Base-by-base conservation (phyloP, 2,329 filamentous ascomycete species). In the Bipolaris cookei region DNA sequence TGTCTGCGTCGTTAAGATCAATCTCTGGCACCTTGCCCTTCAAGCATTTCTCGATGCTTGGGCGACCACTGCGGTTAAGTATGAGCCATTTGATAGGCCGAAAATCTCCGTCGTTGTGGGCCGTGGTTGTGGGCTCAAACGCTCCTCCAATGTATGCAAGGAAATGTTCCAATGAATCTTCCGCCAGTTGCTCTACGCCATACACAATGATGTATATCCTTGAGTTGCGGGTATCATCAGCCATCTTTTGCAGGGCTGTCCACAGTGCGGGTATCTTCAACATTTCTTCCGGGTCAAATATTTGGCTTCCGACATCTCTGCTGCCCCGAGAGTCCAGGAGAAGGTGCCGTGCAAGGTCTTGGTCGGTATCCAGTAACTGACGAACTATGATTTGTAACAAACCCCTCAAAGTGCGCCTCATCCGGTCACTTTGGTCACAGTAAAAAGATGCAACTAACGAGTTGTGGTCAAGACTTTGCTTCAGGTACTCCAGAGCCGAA, bases 351-450 rank as follows among this genome's bases (percentile, higher is more conserved):
- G 64, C 62, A 42, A 68, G 54, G 54, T 69, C 61, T 18, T 62
- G 62, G 39, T 66, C 59, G 1, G 44, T 4, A 37, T 64, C 57
- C 18, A 69, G 62, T 3, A 69, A 52, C 34, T 69, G 65, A 5
- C 61, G 59, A 37, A 69, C 52, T 18, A 64, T 39, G 11, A 68
- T 42, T 34, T 65, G 64, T 4, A 69, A 46, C 14, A 69, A 20
- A 0, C 62, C 58, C 28, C 48, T 56, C 10, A 68, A 23, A 13
- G 60, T 57, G 25, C 65, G 43, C 42, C 66, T 58, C 49, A 56
- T 59, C 10, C 61, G 62, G 42, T 69, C 66, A 21, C 58, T 49
- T 39, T 69, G 62, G 44, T 67, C 66, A 46, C 66, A 69, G 43
- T 64, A 69, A 47, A 68, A 68, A 3, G 65, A 68, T 35, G 58